Base-by-base conservation (phyloP, 164 flowering plant genomes). In the Macadamia integrifolia region DNA sequence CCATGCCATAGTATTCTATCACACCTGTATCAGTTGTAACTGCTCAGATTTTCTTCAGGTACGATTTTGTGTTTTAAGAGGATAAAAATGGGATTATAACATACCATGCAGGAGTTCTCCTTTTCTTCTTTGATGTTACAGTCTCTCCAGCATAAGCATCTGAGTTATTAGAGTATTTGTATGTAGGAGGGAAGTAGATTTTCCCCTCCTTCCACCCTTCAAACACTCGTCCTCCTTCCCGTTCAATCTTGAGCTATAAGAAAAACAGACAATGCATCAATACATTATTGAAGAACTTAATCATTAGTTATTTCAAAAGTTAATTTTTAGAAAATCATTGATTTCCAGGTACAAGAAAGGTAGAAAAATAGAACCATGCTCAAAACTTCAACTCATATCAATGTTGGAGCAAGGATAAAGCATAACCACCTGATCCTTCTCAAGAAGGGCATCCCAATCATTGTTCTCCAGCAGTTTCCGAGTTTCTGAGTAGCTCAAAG, bases 71-170 rank as follows among this genome's bases (percentile, higher is more conserved):
- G 4, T 53, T 4, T 14, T 53, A 14, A 53, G 17, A 14, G 6
- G 14, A 53, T 2, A 23, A 2, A 53, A 13, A 53, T 0, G 2
- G 9, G 50, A 9, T 46, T 9, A 1, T 3, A 9, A 46, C 9
- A 56, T 85, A 91, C 97, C 97, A 91, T 56, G 95, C 97, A 18
- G 97, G 97, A 30, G 95, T 89, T 80, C 97, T 77, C 64, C 93
- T 76, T 68, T 89, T 86, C 72, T 75, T 80, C 72, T 84, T 85
- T 1, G 93, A 80, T 55, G 69, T 81, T 55, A 73, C 73, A 10
- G 80, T 72, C 69, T 88, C 95, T 7, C 88, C 97, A 23, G 88
- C 81, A 66, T 88, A 91, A 48, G 72, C 67, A 67, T 91, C 93
- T 4, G 95, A 89, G 61, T 89, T 84, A 76, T 72, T 72, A 1